phyloP scores from a whole-genome alignment of 148 eudicot genomes.

The Bassia scoparia region DNA sequence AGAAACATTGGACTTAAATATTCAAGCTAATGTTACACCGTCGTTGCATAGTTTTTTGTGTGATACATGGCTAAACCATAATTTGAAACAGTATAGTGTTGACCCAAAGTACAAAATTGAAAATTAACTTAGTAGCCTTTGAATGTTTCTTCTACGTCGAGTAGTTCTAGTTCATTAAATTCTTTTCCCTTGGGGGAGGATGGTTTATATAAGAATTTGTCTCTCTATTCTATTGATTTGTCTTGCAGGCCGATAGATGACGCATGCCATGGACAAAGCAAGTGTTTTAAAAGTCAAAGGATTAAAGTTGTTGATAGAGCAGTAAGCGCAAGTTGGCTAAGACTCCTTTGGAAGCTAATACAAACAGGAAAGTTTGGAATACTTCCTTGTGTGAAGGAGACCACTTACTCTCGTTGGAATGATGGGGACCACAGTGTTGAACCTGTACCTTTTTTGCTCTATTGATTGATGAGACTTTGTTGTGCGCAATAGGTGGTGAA shows the following conservation, averaged over 20 bases:
- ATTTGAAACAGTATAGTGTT: not conserved
- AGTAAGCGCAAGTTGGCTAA: constrained; percentile 75
- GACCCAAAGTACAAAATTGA: not conserved
- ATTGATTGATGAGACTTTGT: constrained; percentile 78
- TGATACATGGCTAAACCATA: not conserved
- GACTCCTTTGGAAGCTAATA: constrained; percentile 77
- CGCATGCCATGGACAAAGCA: constrained; percentile 96
- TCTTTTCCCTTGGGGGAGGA: too few species aligned
- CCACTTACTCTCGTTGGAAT: constrained; percentile 94
- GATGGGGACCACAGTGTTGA: constrained; percentile 98
- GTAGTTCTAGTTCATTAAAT: too few species aligned
- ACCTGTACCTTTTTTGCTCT: constrained; percentile 83
- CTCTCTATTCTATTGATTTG: too few species aligned
- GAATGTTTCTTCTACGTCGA: too few species aligned
- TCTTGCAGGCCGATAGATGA: constrained; percentile 84
- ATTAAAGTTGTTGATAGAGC: constrained; percentile 77
- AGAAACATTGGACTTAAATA: not conserved
- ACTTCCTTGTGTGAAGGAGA: constrained; percentile 77
- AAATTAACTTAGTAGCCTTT: too few species aligned
- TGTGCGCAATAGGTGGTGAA: constrained; percentile 78
- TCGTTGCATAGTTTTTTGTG: not conserved
- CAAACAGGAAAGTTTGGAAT: constrained; percentile 60
- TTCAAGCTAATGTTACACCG: not conserved
- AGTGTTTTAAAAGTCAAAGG: constrained; percentile 78
- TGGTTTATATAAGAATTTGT: too few species aligned